Conservation (phyloP, 2,329 filamentous ascomycete genomes). For the Fusarium equiseti region DNA sequence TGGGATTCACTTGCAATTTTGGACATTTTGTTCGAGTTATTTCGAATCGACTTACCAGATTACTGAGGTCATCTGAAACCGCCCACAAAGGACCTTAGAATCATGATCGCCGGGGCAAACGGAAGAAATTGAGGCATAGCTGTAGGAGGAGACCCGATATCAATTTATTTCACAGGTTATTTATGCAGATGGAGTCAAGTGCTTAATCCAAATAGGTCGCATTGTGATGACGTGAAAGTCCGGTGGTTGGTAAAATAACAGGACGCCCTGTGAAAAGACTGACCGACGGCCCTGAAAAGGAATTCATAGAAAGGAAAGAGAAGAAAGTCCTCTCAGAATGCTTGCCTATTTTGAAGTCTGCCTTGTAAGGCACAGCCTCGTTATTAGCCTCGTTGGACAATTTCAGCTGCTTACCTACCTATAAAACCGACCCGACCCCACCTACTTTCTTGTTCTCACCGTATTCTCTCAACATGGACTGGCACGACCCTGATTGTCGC, state of each 20-base stretch:
- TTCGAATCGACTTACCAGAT: neutral
- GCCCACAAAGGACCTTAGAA: neutral
- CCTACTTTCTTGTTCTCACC: neutral
- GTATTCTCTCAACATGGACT: conserved; percentile 14
- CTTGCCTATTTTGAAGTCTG: neutral
- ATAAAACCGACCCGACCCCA: conserved; percentile 12
- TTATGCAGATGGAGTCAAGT: neutral
- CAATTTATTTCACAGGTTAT: neutral
- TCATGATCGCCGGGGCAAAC: neutral
- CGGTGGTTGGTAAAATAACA: neutral
- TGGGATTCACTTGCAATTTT: no score
- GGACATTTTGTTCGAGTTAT: neutral
- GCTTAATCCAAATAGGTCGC: neutral
- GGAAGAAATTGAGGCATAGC: neutral
- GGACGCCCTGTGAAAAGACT: neutral
- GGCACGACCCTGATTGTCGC: conserved; percentile 21
- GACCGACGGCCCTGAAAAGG: no score
- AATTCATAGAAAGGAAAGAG: neutral
- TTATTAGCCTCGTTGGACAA: neutral
- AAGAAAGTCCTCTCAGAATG: neutral
- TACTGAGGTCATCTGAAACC: no score
- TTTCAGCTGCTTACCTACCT: conserved; percentile 1
- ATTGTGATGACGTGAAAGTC: neutral
- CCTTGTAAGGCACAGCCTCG: conserved; percentile 2
- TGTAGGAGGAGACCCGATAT: neutral